Evolutionary conservation across 2,329 filamentous ascomycete species (phyloP), one percentile per base, ranked within the genome.

Genomic region (Fusarium sambucinum): DNA sequence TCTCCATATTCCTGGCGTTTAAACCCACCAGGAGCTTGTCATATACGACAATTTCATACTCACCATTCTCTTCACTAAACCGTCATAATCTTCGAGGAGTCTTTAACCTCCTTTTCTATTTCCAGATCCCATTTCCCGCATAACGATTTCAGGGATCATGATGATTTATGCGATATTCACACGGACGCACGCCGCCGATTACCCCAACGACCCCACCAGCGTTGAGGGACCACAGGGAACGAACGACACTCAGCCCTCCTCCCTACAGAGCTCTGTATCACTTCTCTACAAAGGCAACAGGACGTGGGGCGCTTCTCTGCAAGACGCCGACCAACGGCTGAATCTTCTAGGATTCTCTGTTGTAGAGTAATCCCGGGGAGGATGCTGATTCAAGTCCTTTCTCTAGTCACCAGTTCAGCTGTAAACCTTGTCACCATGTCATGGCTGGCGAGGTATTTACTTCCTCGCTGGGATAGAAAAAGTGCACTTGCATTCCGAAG

Each of bases 1-100:
- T 30, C 66, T 80, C 16, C 68, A 79, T 21, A 72, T 80, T 3
- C 78, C 79, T 5, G 79, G 79, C 12, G 73, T 80, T 40, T 80
- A 71, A 68, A n/a, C 47, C 50, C 17, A 12, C 5, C 2, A 33
- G 17, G 16, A 29, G 14, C 11, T 38, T n/a, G 29, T 60, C 45
- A 19, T 9, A 14, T 16, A 19, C 12, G 19, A 32, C 25, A 38
- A 21, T n/a, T 8, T 21, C 19, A 29, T 33, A 37, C 27, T 38
- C 45, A 54, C 21, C n/a, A 37, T 46, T 29, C 47, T 33, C 63
- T 47, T 32, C 19, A 57, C 35, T 14, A 25, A 29, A 23, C 42
- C 47, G 58, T 63, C 57, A 59, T 47, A 50, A 63, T 32, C 54
- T 47, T 45, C 13, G 42, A 56, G 66, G 66, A 56, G 61, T 10